phyloP scores from a whole-genome alignment of 176 grass and related monocot genomes.

The Leersia perrieri region DNA sequence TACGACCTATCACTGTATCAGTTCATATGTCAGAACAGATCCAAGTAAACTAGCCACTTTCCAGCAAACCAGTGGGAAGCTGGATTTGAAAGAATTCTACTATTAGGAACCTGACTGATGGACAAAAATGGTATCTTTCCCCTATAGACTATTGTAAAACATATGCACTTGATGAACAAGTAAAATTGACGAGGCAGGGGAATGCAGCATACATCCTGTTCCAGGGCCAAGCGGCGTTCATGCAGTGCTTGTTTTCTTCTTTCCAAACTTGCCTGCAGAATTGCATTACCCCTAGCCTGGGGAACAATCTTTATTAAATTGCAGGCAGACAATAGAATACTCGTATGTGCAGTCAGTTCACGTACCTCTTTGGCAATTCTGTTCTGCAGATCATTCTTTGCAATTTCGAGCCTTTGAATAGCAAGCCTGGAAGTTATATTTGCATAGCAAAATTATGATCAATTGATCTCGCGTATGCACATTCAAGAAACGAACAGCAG shows the following conservation, averaged over 20 bases:
- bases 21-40: background rate
- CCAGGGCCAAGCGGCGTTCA: slow-evolving; percentile 90
- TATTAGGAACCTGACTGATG: background rate
- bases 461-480: background rate
- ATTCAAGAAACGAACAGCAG: background rate
- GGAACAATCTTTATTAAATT: slow-evolving; percentile 40
- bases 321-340: slow-evolving; percentile 18
- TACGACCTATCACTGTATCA: background rate
- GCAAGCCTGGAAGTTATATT: slow-evolving; percentile 73
- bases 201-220: slow-evolving; percentile 93
- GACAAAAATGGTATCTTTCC: background rate
- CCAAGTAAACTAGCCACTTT: background rate
- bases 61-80: background rate
- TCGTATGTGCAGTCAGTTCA: background rate
- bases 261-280: slow-evolving; percentile 97
- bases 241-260: slow-evolving; percentile 99
- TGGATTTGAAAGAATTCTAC: slow-evolving; percentile 2
- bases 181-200: slow-evolving; percentile 29
- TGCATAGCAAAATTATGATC: slow-evolving; percentile 6
- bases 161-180: background rate
- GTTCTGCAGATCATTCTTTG: slow-evolving; percentile 93
- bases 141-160: slow-evolving; percentile 1
- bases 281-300: slow-evolving; percentile 96
- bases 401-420: slow-evolving; percentile 94
- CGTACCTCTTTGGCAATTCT: slow-evolving; percentile 97